Conservation (phyloP, 2,329 filamentous ascomycete species). For the Aspergillus ustus region DNA sequence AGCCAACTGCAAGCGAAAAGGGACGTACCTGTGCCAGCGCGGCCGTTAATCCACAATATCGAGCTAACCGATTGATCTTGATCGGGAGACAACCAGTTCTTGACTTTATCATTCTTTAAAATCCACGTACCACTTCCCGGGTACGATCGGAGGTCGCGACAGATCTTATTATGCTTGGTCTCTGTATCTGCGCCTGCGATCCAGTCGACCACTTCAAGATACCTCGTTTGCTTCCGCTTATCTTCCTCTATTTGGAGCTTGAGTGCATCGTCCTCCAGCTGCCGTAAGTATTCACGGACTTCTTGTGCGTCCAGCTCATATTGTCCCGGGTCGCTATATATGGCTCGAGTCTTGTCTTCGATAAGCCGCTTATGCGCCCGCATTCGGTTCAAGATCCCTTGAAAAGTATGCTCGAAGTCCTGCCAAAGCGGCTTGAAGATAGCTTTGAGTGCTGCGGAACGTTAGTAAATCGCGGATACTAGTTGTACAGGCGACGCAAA, state of each 20-base stretch:
- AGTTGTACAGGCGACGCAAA: neutral
- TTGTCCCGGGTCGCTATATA: neutral
- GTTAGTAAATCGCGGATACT: neutral
- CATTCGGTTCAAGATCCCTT: neutral
- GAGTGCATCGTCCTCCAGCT: neutral
- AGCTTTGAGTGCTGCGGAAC: neutral
- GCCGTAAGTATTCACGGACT: neutral
- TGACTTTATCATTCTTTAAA: neutral
- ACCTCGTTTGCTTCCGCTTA: neutral
- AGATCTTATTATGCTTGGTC: conserved; percentile 3
- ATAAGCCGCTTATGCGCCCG: neutral
- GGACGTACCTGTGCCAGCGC: neutral
- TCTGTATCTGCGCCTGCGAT: conserved; percentile 1
- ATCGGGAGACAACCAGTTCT: conserved; percentile 6
- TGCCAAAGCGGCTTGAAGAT: conserved; percentile 4
- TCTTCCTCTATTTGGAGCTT: neutral
- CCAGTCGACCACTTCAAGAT: neutral
- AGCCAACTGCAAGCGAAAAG: neutral
- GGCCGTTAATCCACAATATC: conserved; percentile 7
- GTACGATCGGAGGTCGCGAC: neutral
- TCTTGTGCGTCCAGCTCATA: neutral
- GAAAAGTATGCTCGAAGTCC: neutral
- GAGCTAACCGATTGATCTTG: neutral
- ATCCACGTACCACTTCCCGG: conserved; percentile 1
- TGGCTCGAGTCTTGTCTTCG: neutral